Base-by-base conservation (phyloP, 192 early-diverging fungal species). In the Radiomyces spectabilis region DNA sequence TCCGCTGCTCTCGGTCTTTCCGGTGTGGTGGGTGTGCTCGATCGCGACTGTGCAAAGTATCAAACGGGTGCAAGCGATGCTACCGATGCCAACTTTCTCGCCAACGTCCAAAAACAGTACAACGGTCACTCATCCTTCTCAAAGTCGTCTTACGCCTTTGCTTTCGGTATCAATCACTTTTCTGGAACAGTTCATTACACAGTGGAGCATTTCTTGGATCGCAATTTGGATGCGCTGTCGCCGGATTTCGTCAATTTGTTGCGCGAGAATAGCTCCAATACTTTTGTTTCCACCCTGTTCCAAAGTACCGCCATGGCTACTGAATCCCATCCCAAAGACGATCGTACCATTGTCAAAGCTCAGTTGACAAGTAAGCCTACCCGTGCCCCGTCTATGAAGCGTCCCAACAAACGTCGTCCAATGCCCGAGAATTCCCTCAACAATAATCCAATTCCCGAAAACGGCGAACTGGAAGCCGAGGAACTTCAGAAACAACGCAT, bases 221-320 rank as follows among this genome's bases (percentile, higher is more conserved):
- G 69, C 55, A 88, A 88, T 67, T 30, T 59, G 32, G 75, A 77
- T 22, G 44, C 58, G 59, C 77, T 73, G 22, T 75, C 44, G 24
- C 66, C 81, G 2, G 91, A 93, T 62, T 89, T 91, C 56, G 76
- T 89, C 31, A 70, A 79, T 33, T 66, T 91, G 37, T 76, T 89
- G 51, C 63, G 71, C 10, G 79, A 82, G 31, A 45, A 61, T 19
- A 69, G 82, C 15, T 73, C 76, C 35, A 85, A 85, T 59, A 42
- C 59, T 0, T 86, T 89, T 57, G 55, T 88, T 2, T 41, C 53
- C 25, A 69, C 68, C 33, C 72, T 97, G 47, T 91, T 94, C 63
- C 77, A 79, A 5, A 71, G 77, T 7, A 64, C 79, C 15, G 83
- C 76, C 43, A 77, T 97, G 30, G 77, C 82, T 4, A 83, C 84